Evolutionary conservation across 257 asterid genomes (phyloP).

Genomic region (Solanum dulcamara): DNA sequence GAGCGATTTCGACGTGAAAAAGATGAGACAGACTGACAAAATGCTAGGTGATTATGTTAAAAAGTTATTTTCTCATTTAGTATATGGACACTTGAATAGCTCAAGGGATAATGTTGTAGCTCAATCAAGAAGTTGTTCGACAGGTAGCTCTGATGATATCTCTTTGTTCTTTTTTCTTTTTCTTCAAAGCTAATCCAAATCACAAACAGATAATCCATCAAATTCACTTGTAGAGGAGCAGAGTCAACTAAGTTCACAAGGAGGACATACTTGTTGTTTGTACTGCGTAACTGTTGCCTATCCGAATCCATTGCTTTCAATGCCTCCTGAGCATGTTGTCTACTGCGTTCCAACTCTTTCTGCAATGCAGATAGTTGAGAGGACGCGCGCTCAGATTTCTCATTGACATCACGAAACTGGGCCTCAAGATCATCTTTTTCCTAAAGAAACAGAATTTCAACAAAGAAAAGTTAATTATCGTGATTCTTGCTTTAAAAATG

Average conservation of each 20-base stretch:
- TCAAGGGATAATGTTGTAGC: background rate
- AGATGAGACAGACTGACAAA: background rate
- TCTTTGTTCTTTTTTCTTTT: background rate
- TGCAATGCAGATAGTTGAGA: constrained; percentile 69
- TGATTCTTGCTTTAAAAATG: background rate
- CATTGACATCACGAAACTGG: constrained; percentile 67
- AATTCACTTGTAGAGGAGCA: background rate
- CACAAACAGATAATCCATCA: background rate
- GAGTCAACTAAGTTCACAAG: background rate
- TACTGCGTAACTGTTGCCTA: constrained; percentile 84
- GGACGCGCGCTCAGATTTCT: constrained; percentile 69
- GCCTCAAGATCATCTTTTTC: constrained; percentile 93
- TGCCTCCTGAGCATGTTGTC: constrained; percentile 90
- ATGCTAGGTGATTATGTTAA: background rate
- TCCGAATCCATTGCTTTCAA: constrained; percentile 83
- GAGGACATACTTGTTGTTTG: constrained; percentile 71
- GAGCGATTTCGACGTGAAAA: background rate
- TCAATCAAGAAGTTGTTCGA: background rate
- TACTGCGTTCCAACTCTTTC: constrained; percentile 86
- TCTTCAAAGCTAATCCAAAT: background rate
- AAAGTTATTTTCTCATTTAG: background rate
- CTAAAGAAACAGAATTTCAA: constrained; percentile 23
- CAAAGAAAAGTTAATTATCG: background rate
- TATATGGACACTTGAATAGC: background rate
- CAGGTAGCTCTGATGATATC: background rate